phyloP scores from a whole-genome alignment of 805 yeast species.

The Candida gorgasii region DNA sequence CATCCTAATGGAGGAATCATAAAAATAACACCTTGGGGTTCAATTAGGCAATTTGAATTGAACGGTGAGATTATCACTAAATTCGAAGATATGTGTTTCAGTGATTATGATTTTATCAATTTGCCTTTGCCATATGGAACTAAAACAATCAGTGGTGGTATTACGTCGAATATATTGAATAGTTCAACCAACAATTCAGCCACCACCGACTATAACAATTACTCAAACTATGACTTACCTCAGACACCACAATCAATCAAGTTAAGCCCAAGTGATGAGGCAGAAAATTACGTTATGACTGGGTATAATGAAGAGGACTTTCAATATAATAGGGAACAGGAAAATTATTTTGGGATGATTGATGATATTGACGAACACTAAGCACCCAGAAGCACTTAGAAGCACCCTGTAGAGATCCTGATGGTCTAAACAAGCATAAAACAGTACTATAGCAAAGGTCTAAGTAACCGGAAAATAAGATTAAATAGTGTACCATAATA shows the following conservation, averaged over 20 bases:
- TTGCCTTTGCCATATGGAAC: conserved; percentile 8
- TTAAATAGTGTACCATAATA: conserved; percentile 5
- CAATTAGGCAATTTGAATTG: conserved; percentile 47
- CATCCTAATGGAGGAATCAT: conserved; percentile 66
- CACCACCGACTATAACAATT: conserved; percentile 7
- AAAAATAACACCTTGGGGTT: conserved; percentile 66
- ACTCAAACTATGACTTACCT: conserved; percentile 17
- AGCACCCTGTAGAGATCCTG: too few relatives aligned
- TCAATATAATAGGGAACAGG: conserved; percentile 32
- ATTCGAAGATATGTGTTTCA: conserved; percentile 45
- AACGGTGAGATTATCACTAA: conserved; percentile 48
- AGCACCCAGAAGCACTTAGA: too few relatives aligned
- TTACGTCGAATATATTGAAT: conserved; percentile 1
- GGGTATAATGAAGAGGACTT: conserved; percentile 24
- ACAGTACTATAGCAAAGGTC: too few relatives aligned
- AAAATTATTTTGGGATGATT: conserved; percentile 41
- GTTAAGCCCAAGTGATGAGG: conserved; percentile 40
- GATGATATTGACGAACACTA: conserved; percentile 15
- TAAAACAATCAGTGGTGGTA: conserved; percentile 2
- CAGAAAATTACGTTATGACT: conserved; percentile 37
- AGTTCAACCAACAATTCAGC: conserved; percentile 2
- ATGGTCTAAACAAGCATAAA: too few relatives aligned
- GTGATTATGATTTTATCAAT: conserved; percentile 22
- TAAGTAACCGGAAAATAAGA: too few relatives aligned
- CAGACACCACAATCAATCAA: conserved; percentile 26